Evolutionary conservation across 2,329 filamentous ascomycete genomes (phyloP).

Genomic region (Shiraia sp.): DNA sequence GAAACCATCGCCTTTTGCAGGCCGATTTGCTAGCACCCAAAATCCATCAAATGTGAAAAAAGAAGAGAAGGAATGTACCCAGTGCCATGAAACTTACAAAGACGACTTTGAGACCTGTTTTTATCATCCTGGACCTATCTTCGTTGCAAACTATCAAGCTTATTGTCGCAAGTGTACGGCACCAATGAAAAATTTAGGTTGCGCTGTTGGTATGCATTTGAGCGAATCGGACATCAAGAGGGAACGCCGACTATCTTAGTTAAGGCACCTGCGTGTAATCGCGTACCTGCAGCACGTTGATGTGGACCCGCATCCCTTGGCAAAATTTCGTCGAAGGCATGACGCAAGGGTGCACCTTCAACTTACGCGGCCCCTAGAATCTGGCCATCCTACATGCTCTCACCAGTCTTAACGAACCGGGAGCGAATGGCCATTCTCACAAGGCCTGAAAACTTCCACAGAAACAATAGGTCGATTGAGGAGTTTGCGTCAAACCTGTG

Average conservation of each 20-base stretch:
- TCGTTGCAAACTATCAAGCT: not conserved
- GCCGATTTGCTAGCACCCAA: not conserved
- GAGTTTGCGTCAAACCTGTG: too few species aligned
- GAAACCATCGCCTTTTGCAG: not conserved
- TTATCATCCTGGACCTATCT: conserved; percentile 18
- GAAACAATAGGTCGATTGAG: too few species aligned
- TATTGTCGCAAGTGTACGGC: conserved; percentile 15
- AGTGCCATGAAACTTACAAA: conserved; percentile 15
- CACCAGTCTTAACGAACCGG: too few species aligned
- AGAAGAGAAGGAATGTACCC: conserved; percentile 11
- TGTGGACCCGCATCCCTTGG: not conserved
- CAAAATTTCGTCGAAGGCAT: not conserved
- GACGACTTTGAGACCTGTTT: conserved; percentile 13
- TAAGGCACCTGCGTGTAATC: not conserved
- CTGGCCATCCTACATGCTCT: too few species aligned
- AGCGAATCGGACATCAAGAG: not conserved
- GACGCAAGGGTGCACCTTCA: too few species aligned
- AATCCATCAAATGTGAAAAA: not conserved
- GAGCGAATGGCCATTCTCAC: too few species aligned
- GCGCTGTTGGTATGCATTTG: conserved; percentile 12
- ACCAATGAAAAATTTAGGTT: conserved; percentile 12
- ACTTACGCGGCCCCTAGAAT: too few species aligned
- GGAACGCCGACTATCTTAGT: not conserved
- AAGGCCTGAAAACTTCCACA: too few species aligned
- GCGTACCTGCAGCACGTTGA: not conserved